Percentiles rank a stretch among this genome's conserved stretches.
phyloP scores from a whole-genome alignment of 164 flowering plant genomes.

The Umbellularia californica region DNA sequence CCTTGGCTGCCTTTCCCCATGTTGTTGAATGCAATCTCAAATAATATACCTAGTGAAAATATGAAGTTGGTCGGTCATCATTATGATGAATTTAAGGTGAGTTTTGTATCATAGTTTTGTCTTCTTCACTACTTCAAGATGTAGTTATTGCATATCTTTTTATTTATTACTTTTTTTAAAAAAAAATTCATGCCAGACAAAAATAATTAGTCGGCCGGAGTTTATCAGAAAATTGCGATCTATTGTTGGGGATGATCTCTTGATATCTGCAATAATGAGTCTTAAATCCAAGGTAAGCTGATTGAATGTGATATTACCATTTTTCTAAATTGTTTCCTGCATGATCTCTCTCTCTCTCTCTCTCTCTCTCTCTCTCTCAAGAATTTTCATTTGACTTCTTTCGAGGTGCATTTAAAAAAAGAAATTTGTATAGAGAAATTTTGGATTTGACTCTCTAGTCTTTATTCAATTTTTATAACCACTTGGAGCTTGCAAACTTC shows the following conservation, averaged over 20 bases:
- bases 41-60: constrained; percentile 35
- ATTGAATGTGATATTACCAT: neutral
- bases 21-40: constrained; percentile 67
- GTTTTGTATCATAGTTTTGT: neutral
- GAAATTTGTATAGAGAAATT: neutral
- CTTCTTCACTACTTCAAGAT: neutral
- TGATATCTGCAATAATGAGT: constrained; percentile 58
- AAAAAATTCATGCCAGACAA: constrained; percentile 29
- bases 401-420: neutral
- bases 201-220: constrained; percentile 48
- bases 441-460: neutral
- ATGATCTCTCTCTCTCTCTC: too few relatives aligned
- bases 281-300: constrained; percentile 59
- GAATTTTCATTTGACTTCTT: neutral
- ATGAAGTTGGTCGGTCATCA: constrained; percentile 44
- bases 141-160: neutral
- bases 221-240: constrained; percentile 63
- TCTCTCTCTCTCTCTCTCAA: neutral
- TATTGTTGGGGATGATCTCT: constrained; percentile 64
- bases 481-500: neutral
- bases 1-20: constrained; percentile 91
- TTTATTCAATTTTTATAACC: neutral
- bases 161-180: neutral
- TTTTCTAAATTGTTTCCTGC: neutral
- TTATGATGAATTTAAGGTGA: constrained; percentile 59